Evolutionary conservation across 768 basidiomycete species (phyloP).

Genomic region (Pleurotus pulmonarius): DNA sequence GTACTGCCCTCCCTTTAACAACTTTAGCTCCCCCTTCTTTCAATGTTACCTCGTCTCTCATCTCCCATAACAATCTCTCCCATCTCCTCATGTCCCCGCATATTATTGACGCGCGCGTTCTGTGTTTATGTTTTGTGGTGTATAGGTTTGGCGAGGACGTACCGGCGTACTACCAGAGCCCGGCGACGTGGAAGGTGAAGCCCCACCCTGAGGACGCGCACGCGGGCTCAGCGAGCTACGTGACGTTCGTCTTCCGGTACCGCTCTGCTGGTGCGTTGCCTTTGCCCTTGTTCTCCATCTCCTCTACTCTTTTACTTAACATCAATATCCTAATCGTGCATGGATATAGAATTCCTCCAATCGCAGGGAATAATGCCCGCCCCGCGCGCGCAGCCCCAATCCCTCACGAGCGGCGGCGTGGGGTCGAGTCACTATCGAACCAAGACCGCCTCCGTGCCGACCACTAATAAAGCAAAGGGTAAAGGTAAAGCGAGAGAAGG

Average conservation of each 20-base stretch:
- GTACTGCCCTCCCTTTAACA: constrained; percentile 7
- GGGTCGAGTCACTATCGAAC: constrained; percentile 16
- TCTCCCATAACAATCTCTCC: background rate
- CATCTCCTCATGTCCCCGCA: too few relatives aligned
- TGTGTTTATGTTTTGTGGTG: constrained; percentile 6
- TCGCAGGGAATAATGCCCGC: constrained; percentile 45
- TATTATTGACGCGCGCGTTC: background rate
- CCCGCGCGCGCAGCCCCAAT: too few relatives aligned
- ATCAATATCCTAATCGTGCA: too few relatives aligned
- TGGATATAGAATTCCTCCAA: constrained; percentile 40
- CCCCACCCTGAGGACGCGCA: constrained; percentile 37
- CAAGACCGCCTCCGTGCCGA: constrained; percentile 11
- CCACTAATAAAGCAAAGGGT: too few relatives aligned
- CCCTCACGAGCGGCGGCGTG: too few relatives aligned
- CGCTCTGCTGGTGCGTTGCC: constrained; percentile 42
- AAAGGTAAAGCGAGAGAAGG: too few relatives aligned
- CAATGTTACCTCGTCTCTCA: background rate
- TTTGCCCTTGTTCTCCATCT: background rate
- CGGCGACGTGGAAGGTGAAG: constrained; percentile 51
- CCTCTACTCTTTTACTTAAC: background rate
- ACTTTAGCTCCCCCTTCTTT: background rate
- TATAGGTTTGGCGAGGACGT: constrained; percentile 47
- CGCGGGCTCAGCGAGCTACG: constrained; percentile 42
- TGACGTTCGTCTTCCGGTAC: constrained; percentile 69
- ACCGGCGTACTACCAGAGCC: constrained; percentile 33